A percentile compares a stretch with the other conserved stretches of the same genome.
Evolutionary conservation across 2,329 filamentous ascomycete species (phyloP).

Genomic region (Trichoderma guizhouense): DNA sequence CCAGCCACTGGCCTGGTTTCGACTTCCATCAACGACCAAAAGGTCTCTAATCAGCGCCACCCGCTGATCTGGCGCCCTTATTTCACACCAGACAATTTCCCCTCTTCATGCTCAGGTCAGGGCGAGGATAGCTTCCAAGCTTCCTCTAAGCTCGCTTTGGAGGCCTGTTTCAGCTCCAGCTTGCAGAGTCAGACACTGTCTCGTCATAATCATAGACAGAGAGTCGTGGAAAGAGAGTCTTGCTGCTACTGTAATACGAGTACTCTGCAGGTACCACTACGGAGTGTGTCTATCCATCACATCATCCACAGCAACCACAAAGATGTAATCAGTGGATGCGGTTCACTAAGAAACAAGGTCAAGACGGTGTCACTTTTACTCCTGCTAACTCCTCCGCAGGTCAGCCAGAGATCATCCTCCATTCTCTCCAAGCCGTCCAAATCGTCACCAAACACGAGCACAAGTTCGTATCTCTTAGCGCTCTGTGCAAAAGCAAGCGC

Average conservation of each 20-base stretch:
- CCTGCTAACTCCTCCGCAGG: background rate
- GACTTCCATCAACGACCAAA: background rate
- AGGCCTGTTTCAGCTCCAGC: background rate
- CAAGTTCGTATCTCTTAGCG: background rate
- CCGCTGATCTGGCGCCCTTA: conserved; percentile 8
- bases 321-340: background rate
- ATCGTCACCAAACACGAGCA: background rate
- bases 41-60: background rate
- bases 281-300: background rate
- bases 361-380: background rate
- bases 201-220: background rate
- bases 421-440: background rate
- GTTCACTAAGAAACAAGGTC: background rate
- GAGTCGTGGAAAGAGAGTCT: background rate
- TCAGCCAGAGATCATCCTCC: background rate
- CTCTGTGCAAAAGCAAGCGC: background rate
- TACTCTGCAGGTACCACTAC: too few species aligned
- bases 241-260: background rate
- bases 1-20: background rate
- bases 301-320: background rate
- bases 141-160: background rate
- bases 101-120: background rate
- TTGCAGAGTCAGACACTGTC: background rate
- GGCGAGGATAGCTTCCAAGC: background rate
- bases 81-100: background rate